Base-by-base conservation (phyloP, 352 stramenopile species). In the Phytopythium chamaehyphon region DNA sequence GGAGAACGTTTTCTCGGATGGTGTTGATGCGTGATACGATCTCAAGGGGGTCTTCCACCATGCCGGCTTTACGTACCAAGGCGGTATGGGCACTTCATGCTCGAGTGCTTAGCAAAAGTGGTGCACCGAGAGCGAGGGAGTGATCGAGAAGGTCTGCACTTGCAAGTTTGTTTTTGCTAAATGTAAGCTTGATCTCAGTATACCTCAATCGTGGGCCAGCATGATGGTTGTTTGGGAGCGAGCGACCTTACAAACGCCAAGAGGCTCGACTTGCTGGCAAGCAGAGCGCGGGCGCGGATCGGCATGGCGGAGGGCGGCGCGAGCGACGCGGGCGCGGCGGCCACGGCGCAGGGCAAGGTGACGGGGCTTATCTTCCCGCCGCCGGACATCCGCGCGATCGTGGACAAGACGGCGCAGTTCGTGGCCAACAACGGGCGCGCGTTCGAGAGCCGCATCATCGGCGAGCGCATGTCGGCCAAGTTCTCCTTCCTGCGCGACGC, bases 371-470 rank as follows among this genome's bases (percentile, higher is more conserved):
- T 99, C 76, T 90, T 93, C 53, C 97, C 97, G 48, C 97, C 97
- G 40, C 96, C 96, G 11, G 96, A 99, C 55, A 99, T 99, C 55
- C 87, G 96, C 46, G 93, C 92, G 4, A 94, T 99, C 28, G 95
- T 98, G 50, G 96, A 99, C 76, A 98, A 98, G 75, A 99, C 97
- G 7, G 97, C 97, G 46, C 80, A 97, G 65, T 99, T 98, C 68
- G 96, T 99, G 47, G 96, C 96, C 22, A 97, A 96, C 63, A 98
- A 99, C 67, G 97, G 97, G 7, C 89, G 96, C 55, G 95, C 80
- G 39, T 99, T 99, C 62, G 97, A 99, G 79, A 84, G 86, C 57
- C 92, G 94, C 54, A 99, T 99, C 71, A 93, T 83, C 50, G 93
- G 86, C 49, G 95, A 98, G 75, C 93, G 92, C 35, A 94, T 96